phyloP scores from a whole-genome alignment of 2,329 filamentous ascomycete genomes.

The Xylariaceae sp. region DNA sequence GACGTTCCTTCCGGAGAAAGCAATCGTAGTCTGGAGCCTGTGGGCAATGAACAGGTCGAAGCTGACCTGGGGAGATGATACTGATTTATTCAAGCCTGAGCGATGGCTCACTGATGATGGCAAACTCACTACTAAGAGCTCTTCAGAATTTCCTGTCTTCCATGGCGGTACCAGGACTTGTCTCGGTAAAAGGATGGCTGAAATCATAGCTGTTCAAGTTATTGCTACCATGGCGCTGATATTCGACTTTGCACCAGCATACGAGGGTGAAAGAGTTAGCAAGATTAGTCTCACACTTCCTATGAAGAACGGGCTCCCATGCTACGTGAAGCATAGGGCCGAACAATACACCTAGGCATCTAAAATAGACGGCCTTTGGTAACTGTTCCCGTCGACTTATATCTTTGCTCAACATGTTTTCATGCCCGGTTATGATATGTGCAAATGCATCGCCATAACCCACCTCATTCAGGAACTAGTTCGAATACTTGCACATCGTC shows the following conservation, averaged over 20 bases:
- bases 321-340: conserved; percentile 41
- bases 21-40: conserved; percentile 67
- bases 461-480: too few species aligned
- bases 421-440: too few species aligned
- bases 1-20: conserved; percentile 58
- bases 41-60: conserved; percentile 68
- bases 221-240: conserved; percentile 54
- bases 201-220: conserved; percentile 62
- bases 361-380: not conserved
- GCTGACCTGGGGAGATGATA: conserved; percentile 62
- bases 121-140: conserved; percentile 50
- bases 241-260: conserved; percentile 58
- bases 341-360: not conserved
- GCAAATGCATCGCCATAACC: too few species aligned
- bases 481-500: too few species aligned
- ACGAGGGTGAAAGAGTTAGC: conserved; percentile 56
- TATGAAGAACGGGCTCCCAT: conserved; percentile 66
- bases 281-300: conserved; percentile 68
- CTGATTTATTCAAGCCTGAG: conserved; percentile 60
- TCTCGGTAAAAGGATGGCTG: conserved; percentile 69
- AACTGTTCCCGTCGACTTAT: not conserved
- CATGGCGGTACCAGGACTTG: conserved; percentile 67
- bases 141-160: conserved; percentile 68
- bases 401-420: too few species aligned
- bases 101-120: conserved; percentile 57